phyloP scores from a whole-genome alignment of 2,329 filamentous ascomycete genomes.

The Cytospora piceae region DNA sequence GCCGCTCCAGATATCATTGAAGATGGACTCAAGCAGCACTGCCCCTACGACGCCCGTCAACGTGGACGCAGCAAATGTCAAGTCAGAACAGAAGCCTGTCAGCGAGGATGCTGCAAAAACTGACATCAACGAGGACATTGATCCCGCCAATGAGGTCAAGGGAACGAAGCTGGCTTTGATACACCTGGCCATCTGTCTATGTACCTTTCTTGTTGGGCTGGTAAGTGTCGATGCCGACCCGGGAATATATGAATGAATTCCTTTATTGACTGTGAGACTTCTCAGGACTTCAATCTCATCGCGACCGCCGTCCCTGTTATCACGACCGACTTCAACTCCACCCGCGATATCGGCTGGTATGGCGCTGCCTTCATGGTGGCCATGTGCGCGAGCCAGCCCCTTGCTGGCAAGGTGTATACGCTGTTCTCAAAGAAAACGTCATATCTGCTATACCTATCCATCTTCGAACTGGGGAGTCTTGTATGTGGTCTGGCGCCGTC shows the following conservation, averaged over 20 bases:
- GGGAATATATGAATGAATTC: not conserved
- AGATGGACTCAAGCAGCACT: not conserved
- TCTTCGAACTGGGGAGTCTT: conserved; percentile 43
- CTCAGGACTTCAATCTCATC: conserved; percentile 3
- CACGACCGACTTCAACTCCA: conserved; percentile 39
- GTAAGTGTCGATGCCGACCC: not conserved
- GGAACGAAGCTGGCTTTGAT: not conserved
- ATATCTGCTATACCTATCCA: conserved; percentile 36
- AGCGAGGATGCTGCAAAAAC: not conserved
- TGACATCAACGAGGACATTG: conserved; percentile 1
- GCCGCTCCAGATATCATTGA: not conserved
- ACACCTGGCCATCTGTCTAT: not conserved
- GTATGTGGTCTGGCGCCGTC: conserved; percentile 41
- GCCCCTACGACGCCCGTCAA: not conserved
- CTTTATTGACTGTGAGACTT: not conserved
- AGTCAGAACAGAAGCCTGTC: not conserved
- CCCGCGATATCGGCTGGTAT: conserved; percentile 39
- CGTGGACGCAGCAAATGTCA: too few relatives aligned
- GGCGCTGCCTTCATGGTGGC: conserved; percentile 41
- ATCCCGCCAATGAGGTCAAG: not conserved
- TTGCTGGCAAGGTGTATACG: conserved; percentile 42
- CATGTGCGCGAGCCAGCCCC: conserved; percentile 41
- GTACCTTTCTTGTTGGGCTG: conserved; percentile 1
- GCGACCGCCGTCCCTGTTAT: conserved; percentile 35
- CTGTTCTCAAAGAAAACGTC: conserved; percentile 41